A percentile compares a stretch with the other conserved stretches of the same genome.
Conservation (phyloP, 768 basidiomycete genomes). For the Peribolospora baueri region DNA sequence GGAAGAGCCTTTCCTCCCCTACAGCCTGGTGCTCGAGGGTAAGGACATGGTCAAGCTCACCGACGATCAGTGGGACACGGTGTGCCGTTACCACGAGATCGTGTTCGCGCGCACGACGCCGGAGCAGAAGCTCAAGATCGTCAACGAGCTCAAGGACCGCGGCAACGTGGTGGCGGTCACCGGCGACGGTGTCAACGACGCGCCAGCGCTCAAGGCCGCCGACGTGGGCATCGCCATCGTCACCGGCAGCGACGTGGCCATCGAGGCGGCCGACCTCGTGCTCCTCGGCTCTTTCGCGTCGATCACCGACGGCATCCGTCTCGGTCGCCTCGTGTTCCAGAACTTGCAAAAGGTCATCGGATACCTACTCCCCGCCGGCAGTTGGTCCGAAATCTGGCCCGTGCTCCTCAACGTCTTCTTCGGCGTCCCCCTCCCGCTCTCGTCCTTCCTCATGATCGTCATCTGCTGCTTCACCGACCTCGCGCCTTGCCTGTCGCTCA, state of each 20-base stretch:
- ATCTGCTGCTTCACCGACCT: constrained; percentile 40
- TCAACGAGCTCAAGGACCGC: constrained; percentile 31
- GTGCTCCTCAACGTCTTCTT: constrained; percentile 32
- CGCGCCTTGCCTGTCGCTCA: constrained; percentile 30
- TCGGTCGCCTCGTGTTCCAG: constrained; percentile 32
- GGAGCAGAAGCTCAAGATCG: constrained; percentile 41
- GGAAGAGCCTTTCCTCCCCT: neutral
- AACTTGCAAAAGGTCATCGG: constrained; percentile 25
- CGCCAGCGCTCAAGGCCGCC: constrained; percentile 34
- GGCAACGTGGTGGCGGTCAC: constrained; percentile 38
- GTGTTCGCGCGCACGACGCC: constrained; percentile 15
- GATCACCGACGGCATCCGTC: neutral
- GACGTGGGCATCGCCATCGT: constrained; percentile 40
- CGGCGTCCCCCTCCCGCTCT: constrained; percentile 35
- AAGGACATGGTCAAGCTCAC: constrained; percentile 19
- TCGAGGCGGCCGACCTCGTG: constrained; percentile 16
- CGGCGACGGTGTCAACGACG: constrained; percentile 42
- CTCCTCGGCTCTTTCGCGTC: constrained; percentile 13
- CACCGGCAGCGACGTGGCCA: constrained; percentile 10
- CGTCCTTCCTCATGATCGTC: constrained; percentile 28
- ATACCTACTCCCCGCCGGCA: constrained; percentile 23
- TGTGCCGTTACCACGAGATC: neutral
- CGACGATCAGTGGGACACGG: constrained; percentile 18
- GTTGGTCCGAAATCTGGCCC: constrained; percentile 39
- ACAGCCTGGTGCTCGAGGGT: constrained; percentile 16